Base-by-base conservation (phyloP, 2,329 filamentous ascomycete genomes). In the Stromatinia cepivora region DNA sequence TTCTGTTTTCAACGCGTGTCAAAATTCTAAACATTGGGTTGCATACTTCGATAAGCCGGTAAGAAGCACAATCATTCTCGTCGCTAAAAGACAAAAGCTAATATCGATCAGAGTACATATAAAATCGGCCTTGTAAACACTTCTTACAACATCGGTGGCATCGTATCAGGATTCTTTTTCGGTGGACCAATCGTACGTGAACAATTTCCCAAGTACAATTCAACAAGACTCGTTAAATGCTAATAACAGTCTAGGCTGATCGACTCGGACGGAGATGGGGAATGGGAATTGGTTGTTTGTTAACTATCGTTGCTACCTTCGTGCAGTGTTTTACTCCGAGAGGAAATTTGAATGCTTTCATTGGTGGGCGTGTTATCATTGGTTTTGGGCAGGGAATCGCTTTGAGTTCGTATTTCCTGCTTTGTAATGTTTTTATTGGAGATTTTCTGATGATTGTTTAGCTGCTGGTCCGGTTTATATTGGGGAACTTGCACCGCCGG, bases 1-100 rank as follows among this genome's bases (percentile, higher is more conserved):
- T 2, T 90, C 88, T 50, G 89, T 91, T 59, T 92, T 88, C 83
- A 92, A 92, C 78, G 88, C 89, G 4, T 85, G 91, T 10, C 89
- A 91, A 78, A 87, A 86, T 39, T 90, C 88, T 1, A 62, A 86
- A 22, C 85, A 92, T 77, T 92, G 90, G 89, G 80, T 87, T 20
- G 81, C 80, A 25, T 92, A 85, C 80, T 90, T 91, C 79, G 81
- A 88, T 73, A 59, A 71, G 46, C 71, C 72, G 22, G 70, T 74
- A 70, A 56, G 71, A 36, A 20, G 46, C 34, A 17, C 1, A 31
- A 52, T 28, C 9, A 42, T 22, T 20, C 22, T 17, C 20, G 13
- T 20, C 10, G 22, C 15, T 13, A 39, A 20, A 3, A 1, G 28
- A 20, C 25, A 34, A 13, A 39, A 36, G 59, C 52, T 54, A 46